phyloP scores from a whole-genome alignment of 768 basidiomycete species.

The Coprinellus micaceus region DNA sequence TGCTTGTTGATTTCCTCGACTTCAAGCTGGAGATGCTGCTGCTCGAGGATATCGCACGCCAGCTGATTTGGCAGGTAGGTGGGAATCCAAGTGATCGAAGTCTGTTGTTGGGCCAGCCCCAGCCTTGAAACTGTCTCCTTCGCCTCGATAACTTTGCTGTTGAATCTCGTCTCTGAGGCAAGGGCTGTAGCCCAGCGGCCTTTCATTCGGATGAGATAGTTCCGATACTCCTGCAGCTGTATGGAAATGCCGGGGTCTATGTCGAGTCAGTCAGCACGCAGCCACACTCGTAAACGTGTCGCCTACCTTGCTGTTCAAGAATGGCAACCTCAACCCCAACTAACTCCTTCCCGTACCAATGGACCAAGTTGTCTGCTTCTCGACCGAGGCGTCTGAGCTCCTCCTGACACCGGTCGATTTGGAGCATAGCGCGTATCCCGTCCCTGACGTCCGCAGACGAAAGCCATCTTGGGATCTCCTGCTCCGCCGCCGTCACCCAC shows the following conservation, averaged over 20 bases:
- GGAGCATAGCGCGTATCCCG: slow-evolving; percentile 29
- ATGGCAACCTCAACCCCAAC: slow-evolving; percentile 21
- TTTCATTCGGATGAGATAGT: not conserved
- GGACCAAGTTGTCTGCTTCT: slow-evolving; percentile 32
- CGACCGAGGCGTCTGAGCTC: slow-evolving; percentile 21
- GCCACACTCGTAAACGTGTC: not conserved
- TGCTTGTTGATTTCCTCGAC: too few species aligned
- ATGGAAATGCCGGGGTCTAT: not conserved
- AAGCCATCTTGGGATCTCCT: slow-evolving; percentile 27
- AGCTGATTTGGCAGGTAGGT: too few species aligned
- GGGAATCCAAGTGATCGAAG: not conserved
- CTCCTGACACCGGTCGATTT: slow-evolving; percentile 25
- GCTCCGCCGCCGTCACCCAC: slow-evolving; percentile 24
- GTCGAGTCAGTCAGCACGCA: not conserved
- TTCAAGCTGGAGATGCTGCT: too few species aligned
- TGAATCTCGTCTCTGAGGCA: not conserved
- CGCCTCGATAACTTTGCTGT: not conserved
- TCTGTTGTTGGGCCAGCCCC: not conserved
- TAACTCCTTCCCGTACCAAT: slow-evolving; percentile 31
- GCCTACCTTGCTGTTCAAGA: slow-evolving; percentile 16
- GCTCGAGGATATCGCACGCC: too few species aligned
- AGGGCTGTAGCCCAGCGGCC: not conserved
- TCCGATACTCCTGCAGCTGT: not conserved
- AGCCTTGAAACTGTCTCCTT: not conserved
- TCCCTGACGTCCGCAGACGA: slow-evolving; percentile 25